A percentile compares a stretch with the other conserved stretches of the same genome.
Evolutionary conservation across 768 basidiomycete species (phyloP).

Genomic region (Trametes meyenii): DNA sequence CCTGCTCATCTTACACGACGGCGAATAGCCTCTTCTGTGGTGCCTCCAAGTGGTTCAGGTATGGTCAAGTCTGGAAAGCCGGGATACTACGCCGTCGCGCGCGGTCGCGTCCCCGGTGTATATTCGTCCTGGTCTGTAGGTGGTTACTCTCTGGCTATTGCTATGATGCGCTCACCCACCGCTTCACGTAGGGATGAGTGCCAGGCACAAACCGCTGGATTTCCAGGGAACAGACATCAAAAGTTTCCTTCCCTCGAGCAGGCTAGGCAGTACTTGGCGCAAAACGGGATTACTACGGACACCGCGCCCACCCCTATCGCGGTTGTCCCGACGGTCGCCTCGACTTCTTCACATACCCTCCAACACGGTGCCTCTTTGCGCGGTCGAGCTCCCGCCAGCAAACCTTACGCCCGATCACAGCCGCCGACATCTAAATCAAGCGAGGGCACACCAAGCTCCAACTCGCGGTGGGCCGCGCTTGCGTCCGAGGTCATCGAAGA

Average conservation of each 20-base stretch:
- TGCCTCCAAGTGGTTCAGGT: no score
- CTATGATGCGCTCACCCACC: neutral
- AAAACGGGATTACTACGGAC: slow-evolving; percentile 9
- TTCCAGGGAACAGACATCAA: slow-evolving; percentile 61
- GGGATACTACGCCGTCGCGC: slow-evolving; percentile 71
- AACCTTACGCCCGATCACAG: slow-evolving; percentile 3
- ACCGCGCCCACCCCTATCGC: neutral
- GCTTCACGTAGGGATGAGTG: slow-evolving; percentile 72
- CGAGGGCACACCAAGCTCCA: neutral
- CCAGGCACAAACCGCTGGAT: slow-evolving; percentile 67
- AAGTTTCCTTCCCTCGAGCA: slow-evolving; percentile 60
- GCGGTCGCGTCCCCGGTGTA: slow-evolving; percentile 66
- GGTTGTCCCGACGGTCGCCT: neutral
- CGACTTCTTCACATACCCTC: neutral
- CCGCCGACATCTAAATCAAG: neutral
- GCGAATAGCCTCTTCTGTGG: no score
- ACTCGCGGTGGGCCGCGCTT: slow-evolving; percentile 13
- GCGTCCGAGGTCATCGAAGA: slow-evolving; percentile 25
- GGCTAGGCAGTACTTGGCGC: slow-evolving; percentile 58
- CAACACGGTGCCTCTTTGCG: neutral
- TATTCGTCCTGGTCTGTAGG: slow-evolving; percentile 67
- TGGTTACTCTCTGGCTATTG: neutral
- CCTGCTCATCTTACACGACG: no score
- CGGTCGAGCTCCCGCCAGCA: neutral
- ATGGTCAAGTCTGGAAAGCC: slow-evolving; percentile 45